phyloP scores from a whole-genome alignment of 2,329 filamentous ascomycete species.

The Colletotrichum cordylinicola region DNA sequence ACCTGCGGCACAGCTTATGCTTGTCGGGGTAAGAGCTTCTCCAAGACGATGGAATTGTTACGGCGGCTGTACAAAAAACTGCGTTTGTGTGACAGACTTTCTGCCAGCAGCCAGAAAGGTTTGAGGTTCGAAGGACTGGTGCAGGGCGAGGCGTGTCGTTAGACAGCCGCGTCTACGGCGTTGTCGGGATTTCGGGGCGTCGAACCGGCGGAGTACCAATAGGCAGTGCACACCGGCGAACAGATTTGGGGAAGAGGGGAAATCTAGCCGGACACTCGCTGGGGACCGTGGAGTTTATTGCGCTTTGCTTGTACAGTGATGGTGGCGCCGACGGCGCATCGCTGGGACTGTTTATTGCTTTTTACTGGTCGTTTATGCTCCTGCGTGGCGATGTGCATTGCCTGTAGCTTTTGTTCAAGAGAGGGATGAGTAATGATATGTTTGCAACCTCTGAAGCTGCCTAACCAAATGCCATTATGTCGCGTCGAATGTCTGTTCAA shows the following conservation, averaged over 20 bases:
- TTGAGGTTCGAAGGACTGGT: background rate
- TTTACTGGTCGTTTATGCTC: background rate
- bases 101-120: background rate
- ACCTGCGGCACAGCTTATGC: background rate
- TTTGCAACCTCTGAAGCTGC: background rate
- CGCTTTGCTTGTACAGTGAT: background rate
- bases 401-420: background rate
- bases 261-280: background rate
- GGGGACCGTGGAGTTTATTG: background rate
- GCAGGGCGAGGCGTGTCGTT: slow-evolving; percentile 9
- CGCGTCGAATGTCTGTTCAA: background rate
- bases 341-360: background rate
- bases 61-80: background rate
- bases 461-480: background rate
- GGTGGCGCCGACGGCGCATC: background rate
- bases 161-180: background rate
- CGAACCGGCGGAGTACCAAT: slow-evolving; percentile 12
- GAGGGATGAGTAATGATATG: background rate
- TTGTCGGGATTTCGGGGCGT: slow-evolving; percentile 16
- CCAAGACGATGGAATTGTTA: background rate
- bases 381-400: background rate
- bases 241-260: background rate
- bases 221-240: background rate
- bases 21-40: background rate
- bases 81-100: background rate